Evolutionary conservation across 352 stramenopile genomes (phyloP), one percentile per base, ranked within the genome.

Genomic region (Globisporangium spiculum): DNA sequence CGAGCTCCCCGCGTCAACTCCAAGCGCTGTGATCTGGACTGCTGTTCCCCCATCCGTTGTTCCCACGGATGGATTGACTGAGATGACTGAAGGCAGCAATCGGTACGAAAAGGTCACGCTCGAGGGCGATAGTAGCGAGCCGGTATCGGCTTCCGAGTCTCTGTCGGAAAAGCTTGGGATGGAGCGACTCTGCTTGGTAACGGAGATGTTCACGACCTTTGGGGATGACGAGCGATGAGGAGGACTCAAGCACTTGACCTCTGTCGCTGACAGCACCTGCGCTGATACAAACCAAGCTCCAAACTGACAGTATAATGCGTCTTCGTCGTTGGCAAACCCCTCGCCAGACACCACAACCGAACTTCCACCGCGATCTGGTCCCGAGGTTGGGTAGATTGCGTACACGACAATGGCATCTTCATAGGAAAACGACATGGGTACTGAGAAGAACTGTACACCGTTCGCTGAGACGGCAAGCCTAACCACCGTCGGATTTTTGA

Each of bases 341-440:
- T 84, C 75, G 0, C 81, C 72, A 4, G 60, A 54, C 5, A 88
- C 64, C 2, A 20, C 36, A 27, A 91, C 64, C 0, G 59, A 6
- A 3, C 82, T 90, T 1, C 79, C 81, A 8, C 84, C 86, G 30
- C 60, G 32, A 34, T 77, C 68, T 16, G 82, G 76, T 2, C 86
- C 84, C n/a, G 64, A 76, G 0, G 60, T 46, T 16, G 86, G 83
- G 22, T 70, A 76, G 22, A 91, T 74, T 0, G 65, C 73, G 32
- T 84, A 74, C 7, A 90, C 60, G 1, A 86, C 68, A 22, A 77
- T 63, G 4, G 59, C 50, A 44, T 86, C 78, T 44, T 86, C 69
- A 26, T 85, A 88, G 10, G 34, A 48, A 63, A 85, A 88, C 0
- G 9, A 6, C 14, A 84, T 58, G 0, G 68, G 54, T 3, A 75